Evolutionary conservation across 2,329 filamentous ascomycete species (phyloP).

Genomic region (Fonsecaea monophora): DNA sequence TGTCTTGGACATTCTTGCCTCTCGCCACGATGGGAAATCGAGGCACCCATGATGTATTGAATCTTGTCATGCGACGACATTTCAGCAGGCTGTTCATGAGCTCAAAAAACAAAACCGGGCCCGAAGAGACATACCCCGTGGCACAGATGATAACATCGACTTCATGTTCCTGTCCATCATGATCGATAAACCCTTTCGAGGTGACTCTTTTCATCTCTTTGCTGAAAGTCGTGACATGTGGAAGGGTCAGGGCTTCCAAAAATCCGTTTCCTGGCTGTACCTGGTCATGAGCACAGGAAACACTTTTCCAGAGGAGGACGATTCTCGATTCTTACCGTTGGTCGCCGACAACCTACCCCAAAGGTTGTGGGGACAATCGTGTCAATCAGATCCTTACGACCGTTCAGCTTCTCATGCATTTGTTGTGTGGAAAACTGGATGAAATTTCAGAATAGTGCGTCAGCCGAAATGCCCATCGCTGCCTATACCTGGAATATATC

Average conservation of each 20-base stretch:
- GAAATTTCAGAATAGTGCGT: too few relatives aligned
- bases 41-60: slow-evolving; percentile 34
- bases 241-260: slow-evolving; percentile 44
- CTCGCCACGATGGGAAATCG: slow-evolving; percentile 31
- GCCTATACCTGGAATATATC: too few relatives aligned
- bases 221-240: slow-evolving; percentile 55
- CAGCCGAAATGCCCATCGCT: too few relatives aligned
- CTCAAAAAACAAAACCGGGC: too few relatives aligned
- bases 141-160: slow-evolving; percentile 36
- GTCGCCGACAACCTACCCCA: slow-evolving; percentile 50
- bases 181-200: slow-evolving; percentile 43
- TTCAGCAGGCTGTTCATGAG: too few relatives aligned
- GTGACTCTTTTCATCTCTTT: slow-evolving; percentile 49
- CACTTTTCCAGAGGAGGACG: too few relatives aligned
- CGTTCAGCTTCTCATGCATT: slow-evolving; percentile 37
- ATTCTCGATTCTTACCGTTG: slow-evolving; percentile 43
- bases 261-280: slow-evolving; percentile 36
- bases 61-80: slow-evolving; percentile 8
- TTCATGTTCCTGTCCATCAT: slow-evolving; percentile 37
- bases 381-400: slow-evolving; percentile 49
- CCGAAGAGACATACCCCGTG: slow-evolving; percentile 20
- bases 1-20: slow-evolving; percentile 24
- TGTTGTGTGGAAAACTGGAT: slow-evolving; percentile 24
- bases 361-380: slow-evolving; percentile 55
- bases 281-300: neutral